phyloP scores from a whole-genome alignment of 805 yeast species.

The Candida cerambycidarum region DNA sequence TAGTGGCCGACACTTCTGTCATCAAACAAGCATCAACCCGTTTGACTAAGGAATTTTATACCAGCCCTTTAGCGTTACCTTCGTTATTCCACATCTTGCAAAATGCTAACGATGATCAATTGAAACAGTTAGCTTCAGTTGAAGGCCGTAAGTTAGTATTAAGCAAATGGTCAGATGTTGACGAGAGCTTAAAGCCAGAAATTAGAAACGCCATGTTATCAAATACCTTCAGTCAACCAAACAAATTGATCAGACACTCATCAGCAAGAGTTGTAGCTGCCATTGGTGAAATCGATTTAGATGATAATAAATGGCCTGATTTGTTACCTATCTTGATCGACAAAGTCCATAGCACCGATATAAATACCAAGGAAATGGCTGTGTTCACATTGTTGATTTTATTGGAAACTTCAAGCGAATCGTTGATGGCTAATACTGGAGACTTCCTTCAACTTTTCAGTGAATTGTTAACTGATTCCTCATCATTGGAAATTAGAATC shows the following conservation, averaged over 20 bases:
- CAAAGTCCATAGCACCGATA: conserved; percentile 52
- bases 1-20: conserved; percentile 76
- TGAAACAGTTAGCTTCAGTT: conserved; percentile 93
- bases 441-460: conserved; percentile 73
- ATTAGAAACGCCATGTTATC: conserved; percentile 70
- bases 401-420: conserved; percentile 67
- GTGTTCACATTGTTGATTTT: conserved; percentile 75
- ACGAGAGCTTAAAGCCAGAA: conserved; percentile 50
- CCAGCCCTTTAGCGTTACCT: conserved; percentile 70
- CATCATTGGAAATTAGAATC: conserved; percentile 72
- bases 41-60: conserved; percentile 72
- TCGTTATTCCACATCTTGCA: conserved; percentile 81
- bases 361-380: conserved; percentile 75
- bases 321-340: conserved; percentile 69
- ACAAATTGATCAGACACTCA: conserved; percentile 76
- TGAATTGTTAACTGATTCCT: conserved; percentile 60
- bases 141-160: conserved; percentile 85
- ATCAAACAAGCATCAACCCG: conserved; percentile 80
- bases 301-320: conserved; percentile 66
- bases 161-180: conserved; percentile 64
- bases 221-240: conserved; percentile 65
- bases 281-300: conserved; percentile 75
- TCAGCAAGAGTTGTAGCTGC: conserved; percentile 86
- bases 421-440: conserved; percentile 55
- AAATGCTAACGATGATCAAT: conserved; percentile 62